Evolutionary conservation across 768 basidiomycete genomes (phyloP), one percentile per base, ranked within the genome.

Genomic region (Termitomyces titanicus): DNA sequence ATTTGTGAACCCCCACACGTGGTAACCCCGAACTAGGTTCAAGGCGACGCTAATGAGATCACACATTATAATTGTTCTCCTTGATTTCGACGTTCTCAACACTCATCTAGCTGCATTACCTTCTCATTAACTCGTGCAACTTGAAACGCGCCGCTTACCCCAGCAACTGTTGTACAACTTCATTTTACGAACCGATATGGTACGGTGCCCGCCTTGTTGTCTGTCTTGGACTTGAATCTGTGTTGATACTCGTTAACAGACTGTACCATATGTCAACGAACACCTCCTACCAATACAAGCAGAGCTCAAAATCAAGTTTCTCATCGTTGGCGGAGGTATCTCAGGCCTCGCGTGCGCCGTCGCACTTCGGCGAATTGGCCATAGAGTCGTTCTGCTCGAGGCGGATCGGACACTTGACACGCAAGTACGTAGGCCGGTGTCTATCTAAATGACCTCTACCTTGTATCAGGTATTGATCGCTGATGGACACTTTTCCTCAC

Each of bases 261-360:
- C 48, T 38, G 35, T 49, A 49, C 24, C 48, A 49, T 49, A 49
- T 37, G 12, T 24, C 43, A 29, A 37, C 12, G 24, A 47, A 22
- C 43, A 44, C 38, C 24, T 27, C 43, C 48, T 24, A 27, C 53
- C 61, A 3, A 61, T 64, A 35, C 66, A 65, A 53, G 59, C 66
- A 38, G 45, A 37, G 18, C 65, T 69, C 17, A 37, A 64, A 10
- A 69, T 76, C 22, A 60, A 68, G 15, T 73, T 74, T 47, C 22
- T 75, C 3, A 62, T 77, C 39, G 58, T 77, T 37, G 76, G 76
- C 12, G 75, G 68, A 53, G 78, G 81, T 5, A 67, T 85, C 18
- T 71, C 79, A 7, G 85, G 85, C 6, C 68, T 84, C 22, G 70
- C 82, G 3, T 76, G 77, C 55, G 85, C 84, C 0, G 71, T 79